Evolutionary conservation across 2,329 filamentous ascomycete species (phyloP).

Genomic region (Exophiala sp.): DNA sequence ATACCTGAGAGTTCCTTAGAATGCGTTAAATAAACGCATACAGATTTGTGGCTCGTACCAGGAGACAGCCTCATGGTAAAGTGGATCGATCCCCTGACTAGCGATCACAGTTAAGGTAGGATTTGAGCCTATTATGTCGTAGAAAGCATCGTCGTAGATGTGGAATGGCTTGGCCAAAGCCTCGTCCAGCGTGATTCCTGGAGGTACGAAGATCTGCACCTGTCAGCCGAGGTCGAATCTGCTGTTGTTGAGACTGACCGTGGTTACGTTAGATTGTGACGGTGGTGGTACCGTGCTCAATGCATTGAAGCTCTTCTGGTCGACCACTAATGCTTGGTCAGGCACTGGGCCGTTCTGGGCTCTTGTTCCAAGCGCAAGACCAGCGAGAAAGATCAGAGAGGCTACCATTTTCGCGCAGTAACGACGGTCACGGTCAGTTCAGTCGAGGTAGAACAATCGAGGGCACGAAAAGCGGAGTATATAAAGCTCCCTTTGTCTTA

Average conservation of each 20-base stretch:
- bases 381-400: constrained; percentile 6
- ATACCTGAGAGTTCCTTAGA: constrained; percentile 31
- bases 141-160: constrained; percentile 52
- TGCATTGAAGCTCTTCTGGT: constrained; percentile 46
- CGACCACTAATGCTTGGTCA: constrained; percentile 42
- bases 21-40: neutral
- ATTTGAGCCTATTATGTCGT: constrained; percentile 47
- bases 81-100: constrained; percentile 42
- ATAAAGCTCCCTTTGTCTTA: neutral
- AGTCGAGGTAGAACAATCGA: neutral
- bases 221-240: neutral
- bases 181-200: constrained; percentile 41
- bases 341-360: constrained; percentile 27
- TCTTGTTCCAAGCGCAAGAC: constrained; percentile 1
- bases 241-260: constrained; percentile 30
- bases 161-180: constrained; percentile 35
- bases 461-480: neutral
- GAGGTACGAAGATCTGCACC: constrained; percentile 42
- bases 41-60: constrained; percentile 38
- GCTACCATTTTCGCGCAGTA: constrained; percentile 9
- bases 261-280: constrained; percentile 30
- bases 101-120: constrained; percentile 52
- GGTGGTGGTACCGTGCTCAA: constrained; percentile 40
- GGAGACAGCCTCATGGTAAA: constrained; percentile 57
- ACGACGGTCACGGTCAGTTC: neutral